Evolutionary conservation across 2,329 filamentous ascomycete species (phyloP).

Genomic region (Epichloe festucae): DNA sequence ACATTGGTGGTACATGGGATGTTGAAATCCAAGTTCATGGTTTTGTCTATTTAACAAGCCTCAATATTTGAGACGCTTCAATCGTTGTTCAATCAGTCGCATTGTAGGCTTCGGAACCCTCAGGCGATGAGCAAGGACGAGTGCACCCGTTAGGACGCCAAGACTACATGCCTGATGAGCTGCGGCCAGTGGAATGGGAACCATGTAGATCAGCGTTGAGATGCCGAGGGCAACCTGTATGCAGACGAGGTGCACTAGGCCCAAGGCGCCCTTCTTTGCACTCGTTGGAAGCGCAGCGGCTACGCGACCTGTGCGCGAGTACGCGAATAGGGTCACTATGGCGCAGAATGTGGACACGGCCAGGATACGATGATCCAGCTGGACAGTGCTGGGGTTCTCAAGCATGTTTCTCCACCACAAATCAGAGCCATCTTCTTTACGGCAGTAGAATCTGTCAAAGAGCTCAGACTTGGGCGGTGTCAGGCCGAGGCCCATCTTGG

Average conservation of each 20-base stretch:
- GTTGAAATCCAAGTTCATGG: neutral
- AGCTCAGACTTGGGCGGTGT: slow-evolving; percentile 73
- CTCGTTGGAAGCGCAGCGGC: slow-evolving; percentile 45
- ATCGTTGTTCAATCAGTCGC: slow-evolving; percentile 41
- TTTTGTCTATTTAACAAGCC: neutral
- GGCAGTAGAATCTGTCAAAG: slow-evolving; percentile 74
- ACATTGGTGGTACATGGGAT: too few species aligned
- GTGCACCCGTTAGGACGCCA: slow-evolving; percentile 67
- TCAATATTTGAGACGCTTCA: slow-evolving; percentile 20
- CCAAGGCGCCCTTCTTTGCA: slow-evolving; percentile 57
- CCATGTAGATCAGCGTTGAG: slow-evolving; percentile 82
- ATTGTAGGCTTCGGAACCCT: slow-evolving; percentile 58
- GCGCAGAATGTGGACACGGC: slow-evolving; percentile 79
- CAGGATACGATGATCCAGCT: slow-evolving; percentile 87
- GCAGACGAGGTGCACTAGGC: slow-evolving; percentile 69
- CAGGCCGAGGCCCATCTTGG: slow-evolving; percentile 78
- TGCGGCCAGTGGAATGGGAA: slow-evolving; percentile 76
- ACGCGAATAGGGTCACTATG: slow-evolving; percentile 69
- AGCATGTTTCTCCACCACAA: slow-evolving; percentile 96
- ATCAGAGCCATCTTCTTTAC: slow-evolving; percentile 64
- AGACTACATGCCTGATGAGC: slow-evolving; percentile 87
- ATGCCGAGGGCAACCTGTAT: slow-evolving; percentile 82
- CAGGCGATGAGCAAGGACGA: slow-evolving; percentile 67
- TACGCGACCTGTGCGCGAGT: slow-evolving; percentile 53
- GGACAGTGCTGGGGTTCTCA: slow-evolving; percentile 90